A percentile compares a stretch with the other conserved stretches of the same genome.
Evolutionary conservation across 768 basidiomycete species (phyloP).

Genomic region (Auriscalpium microsporum): DNA sequence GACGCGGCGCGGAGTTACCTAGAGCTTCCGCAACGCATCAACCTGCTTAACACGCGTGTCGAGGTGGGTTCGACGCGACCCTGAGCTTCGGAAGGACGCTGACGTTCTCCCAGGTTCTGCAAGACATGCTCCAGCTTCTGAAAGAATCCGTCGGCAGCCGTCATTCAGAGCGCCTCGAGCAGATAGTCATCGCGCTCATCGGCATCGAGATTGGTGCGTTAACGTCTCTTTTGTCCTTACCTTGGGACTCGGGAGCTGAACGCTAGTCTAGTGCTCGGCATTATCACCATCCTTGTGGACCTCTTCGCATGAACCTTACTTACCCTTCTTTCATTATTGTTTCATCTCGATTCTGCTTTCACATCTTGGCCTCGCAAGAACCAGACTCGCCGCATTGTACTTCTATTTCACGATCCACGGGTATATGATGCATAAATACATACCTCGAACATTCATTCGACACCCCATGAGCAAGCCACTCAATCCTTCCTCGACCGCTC

Average conservation of each 20-base stretch:
- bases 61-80: constrained; percentile 44
- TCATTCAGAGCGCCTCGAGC: constrained; percentile 86
- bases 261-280: constrained; percentile 61
- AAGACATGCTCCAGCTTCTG: constrained; percentile 92
- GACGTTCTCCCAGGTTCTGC: constrained; percentile 55
- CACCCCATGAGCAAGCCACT: too few species aligned
- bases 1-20: constrained; percentile 90
- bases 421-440: too few species aligned
- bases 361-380: too few species aligned
- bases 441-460: too few species aligned
- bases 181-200: constrained; percentile 87
- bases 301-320: constrained; percentile 27
- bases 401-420: too few species aligned
- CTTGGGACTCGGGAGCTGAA: background rate
- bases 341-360: too few species aligned
- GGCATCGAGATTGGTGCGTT: constrained; percentile 72
- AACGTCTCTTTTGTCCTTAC: background rate
- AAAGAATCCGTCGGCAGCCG: constrained; percentile 91
- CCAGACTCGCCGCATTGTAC: too few species aligned
- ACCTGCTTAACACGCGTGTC: constrained; percentile 87
- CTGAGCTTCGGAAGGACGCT: background rate
- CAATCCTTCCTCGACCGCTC: too few species aligned
- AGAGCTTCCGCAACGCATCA: constrained; percentile 90
- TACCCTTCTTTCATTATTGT: too few species aligned
- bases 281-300: constrained; percentile 86